Evolutionary conservation across 345 rosid genomes (phyloP), one percentile per base, ranked within the genome.

Genomic region (Brassica cretica): DNA sequence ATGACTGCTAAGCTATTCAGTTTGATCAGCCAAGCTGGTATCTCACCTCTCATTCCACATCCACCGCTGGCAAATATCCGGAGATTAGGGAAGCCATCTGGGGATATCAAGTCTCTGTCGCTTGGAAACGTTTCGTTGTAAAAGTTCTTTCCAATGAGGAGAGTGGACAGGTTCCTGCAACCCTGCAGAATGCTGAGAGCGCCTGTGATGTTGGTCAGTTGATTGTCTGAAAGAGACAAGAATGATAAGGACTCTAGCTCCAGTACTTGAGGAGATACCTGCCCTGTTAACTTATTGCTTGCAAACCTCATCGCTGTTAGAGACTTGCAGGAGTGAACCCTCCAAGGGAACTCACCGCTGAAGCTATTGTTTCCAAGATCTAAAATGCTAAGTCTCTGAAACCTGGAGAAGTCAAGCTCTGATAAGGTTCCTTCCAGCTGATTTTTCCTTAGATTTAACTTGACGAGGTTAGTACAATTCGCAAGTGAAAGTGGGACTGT

Each of bases 361-460:
- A 94, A 94, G 67, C 82, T 83, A 74, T 94, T 94, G 86, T 92
- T 87, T 10, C 98, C 94, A 14, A 94, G 97, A 79, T 94, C 98
- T 16, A 94, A 90, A 64, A 84, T 87, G 75, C 79, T 85, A 59
- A 94, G 94, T 71, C 73, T 76, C 60, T 3, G 72, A 49, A 92
- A 79, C 3, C 76, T 77, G 59, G 97, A 88, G 86, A 94, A 92
- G 79, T 92, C 71, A 29, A 87, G 51, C 14, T 41, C 82, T 39
- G 93, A 84, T 68, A 92, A 86, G 71, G 72, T 73, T 46, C 98
- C 97, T 60, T 21, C 78, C 72, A 92, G 84, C 68, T 33, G 39
- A 78, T 94, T 94, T 71, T 86, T 91, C 76, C 95, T 73, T 80
- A 94, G 77, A 78, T 86, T 92, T 84, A 94, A 68, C 33, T 71